Conservation (phyloP, 2,329 filamentous ascomycete genomes). For the Stachybotrys chartarum region DNA sequence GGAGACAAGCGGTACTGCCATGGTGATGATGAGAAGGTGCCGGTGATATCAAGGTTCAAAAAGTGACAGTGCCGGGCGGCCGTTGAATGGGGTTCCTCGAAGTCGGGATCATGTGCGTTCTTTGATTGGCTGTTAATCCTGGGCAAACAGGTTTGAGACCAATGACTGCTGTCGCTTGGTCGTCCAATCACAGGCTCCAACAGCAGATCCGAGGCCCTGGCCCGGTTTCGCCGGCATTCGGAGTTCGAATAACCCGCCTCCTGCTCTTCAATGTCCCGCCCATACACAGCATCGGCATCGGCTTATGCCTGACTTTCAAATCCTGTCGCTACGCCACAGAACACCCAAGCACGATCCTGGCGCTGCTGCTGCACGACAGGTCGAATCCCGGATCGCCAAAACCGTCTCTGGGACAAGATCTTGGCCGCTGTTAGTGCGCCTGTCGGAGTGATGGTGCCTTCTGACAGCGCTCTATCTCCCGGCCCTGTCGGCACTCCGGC, state of each 20-base stretch:
- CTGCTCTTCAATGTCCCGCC: no score
- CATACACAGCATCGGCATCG: background rate
- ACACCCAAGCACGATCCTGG: background rate
- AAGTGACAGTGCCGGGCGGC: background rate
- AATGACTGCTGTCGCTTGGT: background rate
- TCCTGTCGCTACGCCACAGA: background rate
- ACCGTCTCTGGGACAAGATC: background rate
- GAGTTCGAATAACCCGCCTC: background rate
- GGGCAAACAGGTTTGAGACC: background rate
- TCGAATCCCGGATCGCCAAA: background rate
- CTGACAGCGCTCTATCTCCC: background rate
- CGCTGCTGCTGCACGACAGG: background rate
- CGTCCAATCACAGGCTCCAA: no score
- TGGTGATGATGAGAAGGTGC: background rate
- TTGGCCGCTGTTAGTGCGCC: background rate
- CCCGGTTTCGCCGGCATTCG: constrained; percentile 2
- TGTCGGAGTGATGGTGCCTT: background rate
- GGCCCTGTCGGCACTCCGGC: constrained; percentile 19
- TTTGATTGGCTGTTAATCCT: background rate
- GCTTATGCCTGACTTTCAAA: background rate
- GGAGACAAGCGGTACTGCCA: constrained; percentile 17
- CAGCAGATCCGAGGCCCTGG: no score
- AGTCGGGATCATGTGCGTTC: background rate
- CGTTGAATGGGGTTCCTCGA: background rate
- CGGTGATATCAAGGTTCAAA: background rate